Evolutionary conservation across 2,329 filamentous ascomycete genomes (phyloP).

Genomic region (Pseudogymnoascus sp.): DNA sequence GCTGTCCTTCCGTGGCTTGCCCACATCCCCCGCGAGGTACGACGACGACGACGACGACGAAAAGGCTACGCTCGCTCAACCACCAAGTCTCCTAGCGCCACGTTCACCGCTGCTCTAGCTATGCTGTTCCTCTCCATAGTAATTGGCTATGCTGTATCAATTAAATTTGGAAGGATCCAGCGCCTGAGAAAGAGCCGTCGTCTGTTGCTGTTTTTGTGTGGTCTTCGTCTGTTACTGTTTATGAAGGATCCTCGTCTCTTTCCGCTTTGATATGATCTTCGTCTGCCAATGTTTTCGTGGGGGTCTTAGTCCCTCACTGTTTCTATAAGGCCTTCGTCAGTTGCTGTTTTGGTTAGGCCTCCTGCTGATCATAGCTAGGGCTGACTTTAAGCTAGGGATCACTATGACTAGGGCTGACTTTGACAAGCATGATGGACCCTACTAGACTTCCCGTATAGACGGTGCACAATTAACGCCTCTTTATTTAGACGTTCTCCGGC

Average conservation of each 20-base stretch:
- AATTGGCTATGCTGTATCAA: neutral
- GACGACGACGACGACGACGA: neutral
- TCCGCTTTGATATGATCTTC: neutral
- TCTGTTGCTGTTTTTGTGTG: neutral
- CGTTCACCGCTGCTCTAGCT: neutral
- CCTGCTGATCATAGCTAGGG: neutral
- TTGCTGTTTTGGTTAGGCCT: neutral
- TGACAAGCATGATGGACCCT: neutral
- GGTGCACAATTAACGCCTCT: neutral
- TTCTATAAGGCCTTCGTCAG: neutral
- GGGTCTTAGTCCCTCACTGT: neutral
- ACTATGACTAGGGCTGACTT: neutral
- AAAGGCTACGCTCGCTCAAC: neutral
- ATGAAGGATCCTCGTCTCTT: neutral
- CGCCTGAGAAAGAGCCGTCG: neutral
- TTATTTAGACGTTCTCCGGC: neutral
- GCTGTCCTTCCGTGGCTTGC: neutral
- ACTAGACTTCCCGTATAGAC: neutral
- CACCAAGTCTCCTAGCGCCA: neutral
- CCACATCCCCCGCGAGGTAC: neutral
- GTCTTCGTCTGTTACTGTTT: neutral
- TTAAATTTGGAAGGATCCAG: neutral
- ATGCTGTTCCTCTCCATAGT: neutral
- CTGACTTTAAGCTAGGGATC: neutral
- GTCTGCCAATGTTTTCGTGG: neutral